Conservation (phyloP, 78 protist genomes). For the Bodo saltans region DNA sequence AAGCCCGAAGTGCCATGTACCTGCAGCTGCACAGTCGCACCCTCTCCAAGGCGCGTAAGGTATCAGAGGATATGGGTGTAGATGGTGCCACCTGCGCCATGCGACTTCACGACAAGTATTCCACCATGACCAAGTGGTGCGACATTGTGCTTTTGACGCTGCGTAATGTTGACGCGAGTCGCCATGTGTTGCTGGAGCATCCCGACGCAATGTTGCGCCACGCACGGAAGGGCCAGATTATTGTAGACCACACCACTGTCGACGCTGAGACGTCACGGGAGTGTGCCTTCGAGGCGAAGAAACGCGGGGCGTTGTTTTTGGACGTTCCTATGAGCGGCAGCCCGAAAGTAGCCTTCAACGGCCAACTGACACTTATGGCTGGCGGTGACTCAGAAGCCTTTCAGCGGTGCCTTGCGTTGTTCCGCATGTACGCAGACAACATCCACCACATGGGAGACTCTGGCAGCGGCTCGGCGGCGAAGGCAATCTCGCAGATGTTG, state of each 20-base stretch:
- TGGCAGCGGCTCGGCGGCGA: slow-evolving; percentile 9
- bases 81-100: neutral
- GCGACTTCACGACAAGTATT: neutral
- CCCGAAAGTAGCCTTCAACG: slow-evolving; percentile 1
- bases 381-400: slow-evolving; percentile 9
- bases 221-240: slow-evolving; percentile 1
- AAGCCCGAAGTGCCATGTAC: neutral
- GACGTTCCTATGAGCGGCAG: slow-evolving; percentile 12
- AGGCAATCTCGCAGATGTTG: neutral
- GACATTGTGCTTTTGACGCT: neutral
- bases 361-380: slow-evolving; percentile 10
- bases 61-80: neutral
- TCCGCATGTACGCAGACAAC: neutral
- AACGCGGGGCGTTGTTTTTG: neutral
- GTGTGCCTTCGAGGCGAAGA: neutral
- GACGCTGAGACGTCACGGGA: slow-evolving; percentile 4
- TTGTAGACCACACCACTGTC: slow-evolving; percentile 16
- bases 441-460: slow-evolving; percentile 14
- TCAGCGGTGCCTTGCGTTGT: neutral
- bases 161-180: neutral
- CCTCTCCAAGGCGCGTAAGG: neutral
- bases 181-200: slow-evolving; percentile 4
- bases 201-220: slow-evolving; percentile 6
- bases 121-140: neutral
- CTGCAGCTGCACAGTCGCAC: neutral